phyloP scores from a whole-genome alignment of 75 land plant genomes.

The Chamaecyparis obtusa region DNA sequence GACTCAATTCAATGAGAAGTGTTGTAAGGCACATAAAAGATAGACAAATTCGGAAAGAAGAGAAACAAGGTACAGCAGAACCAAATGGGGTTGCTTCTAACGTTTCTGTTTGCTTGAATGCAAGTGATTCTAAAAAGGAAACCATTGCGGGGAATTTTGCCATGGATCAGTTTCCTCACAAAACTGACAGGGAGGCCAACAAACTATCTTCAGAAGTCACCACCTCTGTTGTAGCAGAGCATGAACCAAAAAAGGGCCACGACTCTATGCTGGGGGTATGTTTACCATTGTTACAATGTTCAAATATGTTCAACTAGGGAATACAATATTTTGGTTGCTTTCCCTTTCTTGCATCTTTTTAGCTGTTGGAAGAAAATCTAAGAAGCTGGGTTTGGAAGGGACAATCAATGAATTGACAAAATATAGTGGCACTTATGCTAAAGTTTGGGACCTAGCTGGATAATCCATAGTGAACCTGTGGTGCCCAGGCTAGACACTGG shows the following conservation, averaged over 20 bases:
- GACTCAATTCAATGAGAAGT: background rate
- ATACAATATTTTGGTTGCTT: background rate
- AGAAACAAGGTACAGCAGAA: background rate
- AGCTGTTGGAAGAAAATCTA: background rate
- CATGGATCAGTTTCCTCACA: background rate
- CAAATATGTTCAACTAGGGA: background rate
- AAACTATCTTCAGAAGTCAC: background rate
- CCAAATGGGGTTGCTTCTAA: background rate
- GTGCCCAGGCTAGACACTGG: too few relatives aligned
- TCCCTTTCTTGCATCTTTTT: background rate
- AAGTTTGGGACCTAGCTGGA: too few relatives aligned
- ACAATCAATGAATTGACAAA: too few relatives aligned
- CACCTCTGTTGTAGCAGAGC: background rate
- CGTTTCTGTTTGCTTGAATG: background rate
- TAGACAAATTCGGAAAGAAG: too few relatives aligned
- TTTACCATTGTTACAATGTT: background rate
- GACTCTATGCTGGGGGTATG: background rate
- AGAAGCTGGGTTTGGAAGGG: background rate
- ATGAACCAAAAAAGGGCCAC: background rate
- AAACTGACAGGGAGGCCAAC: background rate
- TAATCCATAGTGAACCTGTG: too few relatives aligned
- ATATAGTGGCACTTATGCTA: too few relatives aligned
- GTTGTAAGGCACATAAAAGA: background rate
- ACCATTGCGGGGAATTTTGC: background rate
- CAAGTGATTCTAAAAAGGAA: background rate